These are phyloP conservation scores for Graphilbum fragrans DNA, from an alignment of 2,329 filamentous ascomycete species.

Conservation along the genomic window DNA sequence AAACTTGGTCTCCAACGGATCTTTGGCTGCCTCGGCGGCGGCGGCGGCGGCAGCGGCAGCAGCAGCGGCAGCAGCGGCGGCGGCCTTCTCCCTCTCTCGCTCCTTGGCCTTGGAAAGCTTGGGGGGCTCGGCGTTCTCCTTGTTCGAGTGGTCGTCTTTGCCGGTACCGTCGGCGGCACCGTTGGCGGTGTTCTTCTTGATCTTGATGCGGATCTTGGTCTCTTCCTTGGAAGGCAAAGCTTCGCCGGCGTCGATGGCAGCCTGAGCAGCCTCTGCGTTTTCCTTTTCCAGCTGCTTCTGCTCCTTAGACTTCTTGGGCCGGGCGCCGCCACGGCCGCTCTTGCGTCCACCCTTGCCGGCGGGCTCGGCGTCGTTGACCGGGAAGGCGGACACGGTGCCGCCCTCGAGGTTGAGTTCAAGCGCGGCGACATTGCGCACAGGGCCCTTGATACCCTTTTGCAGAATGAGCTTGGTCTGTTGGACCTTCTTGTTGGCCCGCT, in stretches of 20 bases:
- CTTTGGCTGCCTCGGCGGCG: constrained; percentile 29
- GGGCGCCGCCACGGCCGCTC: constrained; percentile 43
- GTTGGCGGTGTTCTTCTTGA: constrained; percentile 36
- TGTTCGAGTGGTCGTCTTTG: constrained; percentile 30
- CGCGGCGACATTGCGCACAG: constrained; percentile 51
- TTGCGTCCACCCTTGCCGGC: constrained; percentile 37
- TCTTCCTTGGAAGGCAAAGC: constrained; percentile 51
- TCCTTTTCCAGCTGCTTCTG: constrained; percentile 73
- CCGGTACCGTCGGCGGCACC: constrained; percentile 23
- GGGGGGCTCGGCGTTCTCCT: constrained; percentile 32
- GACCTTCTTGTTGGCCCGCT: constrained; percentile 85
- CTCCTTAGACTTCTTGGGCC: constrained; percentile 84
- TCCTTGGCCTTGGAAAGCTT: constrained; percentile 27
- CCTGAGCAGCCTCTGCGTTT: constrained; percentile 78
- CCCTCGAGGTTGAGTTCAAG: constrained; percentile 74
- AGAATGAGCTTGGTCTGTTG: constrained; percentile 80
- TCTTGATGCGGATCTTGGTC: constrained; percentile 52
- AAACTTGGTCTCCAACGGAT: constrained; percentile 50
- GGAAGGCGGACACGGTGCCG: constrained; percentile 76
- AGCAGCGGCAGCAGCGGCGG: constrained; percentile 11
- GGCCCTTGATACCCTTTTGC: constrained; percentile 76
- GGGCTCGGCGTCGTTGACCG: constrained; percentile 47
- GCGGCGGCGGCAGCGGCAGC: constrained; percentile 17
- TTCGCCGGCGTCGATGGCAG: constrained; percentile 67
- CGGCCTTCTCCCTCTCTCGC: constrained; percentile 19